Evolutionary conservation across 192 early-diverging fungal genomes (phyloP).

Genomic region (Entrophospora sp.): DNA sequence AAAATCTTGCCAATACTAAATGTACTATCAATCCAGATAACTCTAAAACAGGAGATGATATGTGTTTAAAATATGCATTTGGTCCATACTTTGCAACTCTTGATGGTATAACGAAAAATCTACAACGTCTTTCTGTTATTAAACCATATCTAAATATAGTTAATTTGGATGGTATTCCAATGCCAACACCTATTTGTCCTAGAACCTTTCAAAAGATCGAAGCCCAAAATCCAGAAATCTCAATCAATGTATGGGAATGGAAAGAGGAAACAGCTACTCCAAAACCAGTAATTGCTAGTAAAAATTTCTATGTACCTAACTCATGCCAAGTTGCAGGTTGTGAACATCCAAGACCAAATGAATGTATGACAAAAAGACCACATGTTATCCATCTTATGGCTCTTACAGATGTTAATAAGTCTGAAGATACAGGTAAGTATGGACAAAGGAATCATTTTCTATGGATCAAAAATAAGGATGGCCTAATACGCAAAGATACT

Average conservation of each 20-base stretch:
- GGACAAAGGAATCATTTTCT: neutral
- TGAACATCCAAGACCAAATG: neutral
- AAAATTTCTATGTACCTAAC: conserved; percentile 9
- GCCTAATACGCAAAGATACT: neutral
- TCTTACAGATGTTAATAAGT: conserved; percentile 12
- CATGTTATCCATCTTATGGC: conserved; percentile 16
- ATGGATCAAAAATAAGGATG: neutral
- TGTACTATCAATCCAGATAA: too few species aligned
- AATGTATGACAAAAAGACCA: conserved; percentile 3
- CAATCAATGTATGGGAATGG: neutral
- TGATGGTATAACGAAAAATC: neutral
- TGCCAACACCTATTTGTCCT: neutral
- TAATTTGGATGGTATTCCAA: neutral
- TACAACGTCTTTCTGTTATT: neutral
- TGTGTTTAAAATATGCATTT: too few species aligned
- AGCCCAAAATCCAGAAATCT: neutral
- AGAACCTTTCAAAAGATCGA: neutral
- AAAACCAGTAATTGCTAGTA: conserved; percentile 14
- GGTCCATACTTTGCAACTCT: neutral
- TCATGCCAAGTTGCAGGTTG: neutral
- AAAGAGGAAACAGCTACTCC: neutral
- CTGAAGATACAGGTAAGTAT: neutral
- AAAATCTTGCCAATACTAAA: too few species aligned
- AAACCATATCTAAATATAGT: too few species aligned
- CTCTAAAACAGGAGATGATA: too few species aligned